A percentile compares a stretch with the other conserved stretches of the same genome.
phyloP scores from a whole-genome alignment of 192 early-diverging fungal genomes.

The Phycomyces nitens region DNA sequence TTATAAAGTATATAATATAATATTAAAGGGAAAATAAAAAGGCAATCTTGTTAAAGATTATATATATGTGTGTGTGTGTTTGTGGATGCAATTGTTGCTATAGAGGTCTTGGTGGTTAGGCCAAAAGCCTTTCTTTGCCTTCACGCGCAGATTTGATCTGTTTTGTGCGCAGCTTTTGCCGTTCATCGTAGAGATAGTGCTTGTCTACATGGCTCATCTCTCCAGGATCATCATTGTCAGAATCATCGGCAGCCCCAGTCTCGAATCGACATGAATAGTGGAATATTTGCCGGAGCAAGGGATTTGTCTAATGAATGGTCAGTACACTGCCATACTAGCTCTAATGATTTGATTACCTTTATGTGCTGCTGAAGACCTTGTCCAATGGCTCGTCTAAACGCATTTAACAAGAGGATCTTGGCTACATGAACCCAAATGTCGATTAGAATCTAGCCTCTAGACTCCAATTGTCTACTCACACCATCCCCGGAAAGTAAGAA shows the following conservation, averaged over 20 bases:
- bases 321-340: not conserved
- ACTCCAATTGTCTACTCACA: constrained; percentile 19
- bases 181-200: constrained; percentile 15
- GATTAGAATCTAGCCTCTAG: not conserved
- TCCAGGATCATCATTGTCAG: constrained; percentile 4
- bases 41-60: too few relatives aligned
- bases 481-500: constrained; percentile 58
- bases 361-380: constrained; percentile 27
- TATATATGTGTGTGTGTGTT: too few relatives aligned
- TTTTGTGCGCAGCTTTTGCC: constrained; percentile 14
- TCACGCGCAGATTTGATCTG: constrained; percentile 13
- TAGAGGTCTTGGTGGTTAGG: too few relatives aligned
- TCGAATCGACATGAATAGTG: constrained; percentile 2
- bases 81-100: too few relatives aligned
- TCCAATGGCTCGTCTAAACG: constrained; percentile 20
- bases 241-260: constrained; percentile 6
- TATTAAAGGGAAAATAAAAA: too few relatives aligned
- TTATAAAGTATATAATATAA: too few relatives aligned
- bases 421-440: not conserved
- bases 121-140: constrained; percentile 2
- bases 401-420: constrained; percentile 16
- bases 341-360: constrained; percentile 1
- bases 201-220: constrained; percentile 18
- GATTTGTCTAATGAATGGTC: constrained; percentile 11
- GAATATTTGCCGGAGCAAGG: constrained; percentile 12